Percentiles rank a stretch among this genome's conserved stretches.
Conservation (phyloP, 352 stramenopile species). For the Pythium dissotocum region DNA sequence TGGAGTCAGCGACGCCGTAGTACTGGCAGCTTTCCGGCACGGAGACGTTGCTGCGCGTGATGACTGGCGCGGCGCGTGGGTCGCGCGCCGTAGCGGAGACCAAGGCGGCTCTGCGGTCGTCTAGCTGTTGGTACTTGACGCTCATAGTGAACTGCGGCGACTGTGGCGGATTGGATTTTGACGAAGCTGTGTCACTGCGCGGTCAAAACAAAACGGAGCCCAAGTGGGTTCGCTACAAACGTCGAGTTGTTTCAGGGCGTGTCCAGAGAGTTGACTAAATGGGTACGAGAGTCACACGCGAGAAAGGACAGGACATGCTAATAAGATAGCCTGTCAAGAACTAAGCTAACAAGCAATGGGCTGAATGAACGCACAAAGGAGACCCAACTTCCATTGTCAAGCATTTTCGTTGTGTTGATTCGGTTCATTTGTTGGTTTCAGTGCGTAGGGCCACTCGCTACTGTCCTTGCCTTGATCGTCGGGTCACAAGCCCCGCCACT, state of each 20-base stretch:
- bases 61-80: not conserved
- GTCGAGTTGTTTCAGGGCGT: not conserved
- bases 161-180: not conserved
- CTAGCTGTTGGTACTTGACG: not conserved
- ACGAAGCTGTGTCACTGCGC: no score
- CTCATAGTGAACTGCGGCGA: not conserved
- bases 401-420: no score
- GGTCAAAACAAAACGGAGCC: no score
- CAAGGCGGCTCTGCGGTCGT: not conserved
- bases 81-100: conserved; percentile 7
- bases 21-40: conserved; percentile 2
- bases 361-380: no score
- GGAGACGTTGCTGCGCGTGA: not conserved
- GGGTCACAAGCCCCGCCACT: not conserved
- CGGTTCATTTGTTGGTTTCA: no score
- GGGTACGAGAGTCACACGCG: no score
- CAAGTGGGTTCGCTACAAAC: not conserved
- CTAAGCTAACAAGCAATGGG: no score
- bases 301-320: no score
- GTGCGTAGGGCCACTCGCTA: no score
- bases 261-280: not conserved
- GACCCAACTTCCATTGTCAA: no score
- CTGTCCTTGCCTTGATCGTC: not conserved
- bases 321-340: no score
- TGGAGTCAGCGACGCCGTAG: not conserved